Percentiles rank a stretch among this genome's conserved stretches.
Evolutionary conservation across 1,139 yeast species (phyloP).

Genomic region (Saccharomyces hybrid): DNA sequence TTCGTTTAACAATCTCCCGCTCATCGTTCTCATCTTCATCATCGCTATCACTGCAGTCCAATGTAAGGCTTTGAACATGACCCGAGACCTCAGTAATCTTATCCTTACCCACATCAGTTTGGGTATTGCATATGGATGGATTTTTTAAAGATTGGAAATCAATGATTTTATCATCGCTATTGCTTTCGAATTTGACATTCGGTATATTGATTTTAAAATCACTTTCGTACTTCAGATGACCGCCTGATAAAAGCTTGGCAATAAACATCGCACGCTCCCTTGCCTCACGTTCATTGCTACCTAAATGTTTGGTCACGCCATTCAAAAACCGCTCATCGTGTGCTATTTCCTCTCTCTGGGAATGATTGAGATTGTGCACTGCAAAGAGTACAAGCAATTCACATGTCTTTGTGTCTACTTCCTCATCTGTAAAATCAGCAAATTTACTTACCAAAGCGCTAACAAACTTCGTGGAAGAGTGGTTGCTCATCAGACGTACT

Average conservation of each 20-base stretch:
- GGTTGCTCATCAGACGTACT: constrained; percentile 14
- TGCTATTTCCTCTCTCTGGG: constrained; percentile 16
- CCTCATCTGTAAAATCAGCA: constrained; percentile 8
- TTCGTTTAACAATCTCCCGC: constrained; percentile 7
- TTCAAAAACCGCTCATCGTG: constrained; percentile 25
- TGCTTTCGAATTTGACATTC: constrained; percentile 6
- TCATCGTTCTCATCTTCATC: constrained; percentile 24
- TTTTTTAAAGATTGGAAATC: constrained; percentile 19
- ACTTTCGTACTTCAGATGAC: constrained; percentile 30
- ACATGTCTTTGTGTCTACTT: constrained; percentile 16
- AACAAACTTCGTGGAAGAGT: constrained; percentile 13
- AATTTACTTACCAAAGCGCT: constrained; percentile 11
- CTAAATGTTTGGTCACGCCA: constrained; percentile 32
- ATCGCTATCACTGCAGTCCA: constrained; percentile 18
- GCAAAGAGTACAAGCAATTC: constrained; percentile 22
- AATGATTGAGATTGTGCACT: constrained; percentile 9
- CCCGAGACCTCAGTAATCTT: neutral
- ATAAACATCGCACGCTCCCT: constrained; percentile 36
- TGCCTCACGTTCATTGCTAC: constrained; percentile 19
- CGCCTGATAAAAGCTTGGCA: constrained; percentile 32
- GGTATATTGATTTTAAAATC: constrained; percentile 24
- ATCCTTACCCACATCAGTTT: neutral
- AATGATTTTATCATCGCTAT: constrained; percentile 9
- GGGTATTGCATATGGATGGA: neutral
- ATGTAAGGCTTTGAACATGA: constrained; percentile 7